phyloP scores from a whole-genome alignment of 2,329 filamentous ascomycete species.

The Neonectria ditissima region DNA sequence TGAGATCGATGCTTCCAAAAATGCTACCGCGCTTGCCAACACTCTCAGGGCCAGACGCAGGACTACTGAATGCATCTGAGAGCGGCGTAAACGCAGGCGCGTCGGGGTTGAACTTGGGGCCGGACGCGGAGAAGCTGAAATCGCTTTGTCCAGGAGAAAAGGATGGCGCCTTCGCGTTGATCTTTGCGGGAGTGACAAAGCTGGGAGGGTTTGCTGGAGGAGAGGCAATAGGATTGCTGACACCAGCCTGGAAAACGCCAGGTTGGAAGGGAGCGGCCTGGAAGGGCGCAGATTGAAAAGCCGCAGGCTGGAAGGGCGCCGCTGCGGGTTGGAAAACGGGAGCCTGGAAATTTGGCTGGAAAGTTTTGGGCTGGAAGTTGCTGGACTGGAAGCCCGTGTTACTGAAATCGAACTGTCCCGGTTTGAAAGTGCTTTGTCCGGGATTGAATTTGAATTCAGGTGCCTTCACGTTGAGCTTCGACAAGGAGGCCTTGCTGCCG shows the following conservation, averaged over 20 bases:
- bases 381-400: slow-evolving; percentile 21
- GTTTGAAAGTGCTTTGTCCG: slow-evolving; percentile 50
- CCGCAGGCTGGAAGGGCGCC: slow-evolving; percentile 53
- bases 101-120: slow-evolving; percentile 78
- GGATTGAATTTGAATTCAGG: slow-evolving; percentile 87
- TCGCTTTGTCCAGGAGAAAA: slow-evolving; percentile 76
- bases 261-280: slow-evolving; percentile 22
- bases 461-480: slow-evolving; percentile 88
- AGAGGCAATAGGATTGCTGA: slow-evolving; percentile 38
- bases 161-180: slow-evolving; percentile 76
- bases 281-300: slow-evolving; percentile 8
- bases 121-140: slow-evolving; percentile 76
- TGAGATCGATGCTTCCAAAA: slow-evolving; percentile 77
- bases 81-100: slow-evolving; percentile 81
- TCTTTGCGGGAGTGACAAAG: slow-evolving; percentile 56
- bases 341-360: slow-evolving; percentile 18
- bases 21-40: slow-evolving; percentile 64
- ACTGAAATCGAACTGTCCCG: slow-evolving; percentile 39
- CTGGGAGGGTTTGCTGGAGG: slow-evolving; percentile 30
- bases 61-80: slow-evolving; percentile 61
- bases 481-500: slow-evolving; percentile 75
- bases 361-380: not conserved
- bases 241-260: slow-evolving; percentile 56
- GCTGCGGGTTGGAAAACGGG: slow-evolving; percentile 20
- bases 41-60: slow-evolving; percentile 59